These are phyloP conservation scores for Lactarius evosmus DNA, from an alignment of 768 basidiomycete genomes.

Conservation along the genomic window DNA sequence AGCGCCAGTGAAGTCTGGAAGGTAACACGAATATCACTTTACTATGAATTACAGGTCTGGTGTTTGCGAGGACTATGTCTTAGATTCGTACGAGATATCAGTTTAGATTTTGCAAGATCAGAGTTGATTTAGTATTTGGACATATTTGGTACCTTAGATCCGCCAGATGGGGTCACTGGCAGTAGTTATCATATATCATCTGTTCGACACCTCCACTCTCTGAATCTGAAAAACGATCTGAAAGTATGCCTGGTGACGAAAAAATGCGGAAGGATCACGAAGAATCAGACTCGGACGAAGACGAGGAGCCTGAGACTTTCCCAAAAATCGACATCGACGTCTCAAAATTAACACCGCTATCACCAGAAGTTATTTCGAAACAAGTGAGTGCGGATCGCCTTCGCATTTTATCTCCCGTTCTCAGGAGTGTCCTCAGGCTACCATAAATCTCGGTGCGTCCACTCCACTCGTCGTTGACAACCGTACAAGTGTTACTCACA, in stretches of 20 bases:
- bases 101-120: too few species aligned
- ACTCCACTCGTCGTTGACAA: neutral
- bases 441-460: conserved; percentile 80
- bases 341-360: conserved; percentile 80
- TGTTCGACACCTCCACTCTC: neutral
- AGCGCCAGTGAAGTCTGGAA: too few species aligned
- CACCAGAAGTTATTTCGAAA: conserved; percentile 88
- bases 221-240: neutral
- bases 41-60: too few species aligned
- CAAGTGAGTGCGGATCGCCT: conserved; percentile 51
- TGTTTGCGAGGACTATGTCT: too few species aligned
- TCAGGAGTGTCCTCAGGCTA: conserved; percentile 55
- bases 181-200: too few species aligned
- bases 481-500: conserved; percentile 1
- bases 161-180: neutral
- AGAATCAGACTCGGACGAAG: conserved; percentile 69
- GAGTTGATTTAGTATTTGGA: too few species aligned
- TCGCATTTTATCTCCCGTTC: conserved; percentile 3
- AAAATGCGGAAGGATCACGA: conserved; percentile 59
- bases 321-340: conserved; percentile 75
- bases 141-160: neutral
- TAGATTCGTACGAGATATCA: too few species aligned
- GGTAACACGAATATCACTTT: too few species aligned
- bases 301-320: conserved; percentile 50
- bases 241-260: conserved; percentile 65